These are phyloP conservation scores for Colletotrichum eleusines DNA, from an alignment of 2,329 filamentous ascomycete species.

Conservation along the genomic window DNA sequence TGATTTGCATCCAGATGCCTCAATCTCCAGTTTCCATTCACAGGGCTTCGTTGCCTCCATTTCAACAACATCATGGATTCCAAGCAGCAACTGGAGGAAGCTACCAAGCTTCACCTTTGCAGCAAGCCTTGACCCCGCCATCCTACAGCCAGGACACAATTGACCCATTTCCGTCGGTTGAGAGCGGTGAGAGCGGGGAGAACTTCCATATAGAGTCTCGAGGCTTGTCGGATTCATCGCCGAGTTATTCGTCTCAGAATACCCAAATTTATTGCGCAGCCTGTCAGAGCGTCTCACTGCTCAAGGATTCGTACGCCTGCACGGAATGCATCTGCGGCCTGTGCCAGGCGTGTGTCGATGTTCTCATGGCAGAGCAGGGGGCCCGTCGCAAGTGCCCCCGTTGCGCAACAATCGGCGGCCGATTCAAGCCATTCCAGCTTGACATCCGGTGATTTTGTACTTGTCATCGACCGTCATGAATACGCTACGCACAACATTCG, in stretches of 20 bases:
- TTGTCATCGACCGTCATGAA: constrained; percentile 6
- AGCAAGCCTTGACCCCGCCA: constrained; percentile 90
- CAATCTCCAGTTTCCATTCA: constrained; percentile 75
- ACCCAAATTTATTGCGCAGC: constrained; percentile 94
- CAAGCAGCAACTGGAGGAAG: constrained; percentile 67
- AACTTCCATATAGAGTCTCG: constrained; percentile 77
- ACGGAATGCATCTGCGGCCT: constrained; percentile 96
- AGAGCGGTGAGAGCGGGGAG: constrained; percentile 79
- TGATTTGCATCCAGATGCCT: constrained; percentile 61
- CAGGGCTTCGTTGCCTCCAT: constrained; percentile 71
- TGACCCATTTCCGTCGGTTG: constrained; percentile 90
- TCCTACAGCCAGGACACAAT: constrained; percentile 74
- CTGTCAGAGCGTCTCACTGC: constrained; percentile 80
- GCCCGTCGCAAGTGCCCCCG: constrained; percentile 82
- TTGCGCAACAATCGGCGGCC: constrained; percentile 82
- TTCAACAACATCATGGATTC: constrained; percentile 71
- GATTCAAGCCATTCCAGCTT: constrained; percentile 87
- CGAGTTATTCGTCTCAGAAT: constrained; percentile 77
- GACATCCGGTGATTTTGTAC: constrained; percentile 71
- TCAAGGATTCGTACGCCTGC: constrained; percentile 91
- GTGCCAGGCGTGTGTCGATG: constrained; percentile 88
- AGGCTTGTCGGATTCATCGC: constrained; percentile 77
- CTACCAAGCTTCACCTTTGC: constrained; percentile 90
- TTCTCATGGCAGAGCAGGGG: constrained; percentile 80
- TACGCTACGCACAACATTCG: constrained; percentile 15